Evolutionary conservation across 495 filamentous ascomycete species (phyloP), one percentile per base, ranked within the genome.

Genomic region (Hapsidospora chrysogenum): DNA sequence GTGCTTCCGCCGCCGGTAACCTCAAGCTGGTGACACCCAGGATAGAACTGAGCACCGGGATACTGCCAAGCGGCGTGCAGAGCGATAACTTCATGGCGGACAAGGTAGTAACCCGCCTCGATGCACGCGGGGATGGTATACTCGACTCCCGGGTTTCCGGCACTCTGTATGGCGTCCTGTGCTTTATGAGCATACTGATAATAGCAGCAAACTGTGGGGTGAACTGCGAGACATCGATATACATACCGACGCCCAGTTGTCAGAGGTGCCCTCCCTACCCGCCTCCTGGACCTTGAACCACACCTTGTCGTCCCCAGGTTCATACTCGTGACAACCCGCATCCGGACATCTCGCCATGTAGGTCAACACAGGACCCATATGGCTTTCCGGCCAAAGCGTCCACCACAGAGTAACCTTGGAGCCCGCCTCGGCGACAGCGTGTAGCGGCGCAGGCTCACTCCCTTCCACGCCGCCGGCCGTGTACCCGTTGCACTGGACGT

Each of bases 21-120:
- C 41, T 72, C 57, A 32, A 81, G 51, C 60, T 79, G 78, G 51
- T 80, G 56, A 48, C 78, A 83, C 20, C 68, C 64, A 13, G 76
- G 76, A 50, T 81, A 83, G 57, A 71, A 72, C 56, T 83, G 76
- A 6, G 74, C 73, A 9, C 74, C 74, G 29, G 66, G 53, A 22
- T 54, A 49, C 1, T 46, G 40, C 35, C 39, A 45, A 9, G 74
- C 71, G 10, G 63, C 56, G 56, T 81, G 75, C 17, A 81, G 66
- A 15, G 67, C 74, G 38, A 79, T 72, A 41, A 83, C 70, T 51
- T 83, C 77, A 47, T 79, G 72, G 17, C 77, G 71, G 16, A 83
- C 58, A 38, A 83, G 66, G 41, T 79, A 81, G 56, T 73, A 68
- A 15, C 75, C 76, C 4, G 66, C 46, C 4, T 52, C 56, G 22